Evolutionary conservation across 352 stramenopile species (phyloP).

Genomic region (Globisporangium cystogenes): DNA sequence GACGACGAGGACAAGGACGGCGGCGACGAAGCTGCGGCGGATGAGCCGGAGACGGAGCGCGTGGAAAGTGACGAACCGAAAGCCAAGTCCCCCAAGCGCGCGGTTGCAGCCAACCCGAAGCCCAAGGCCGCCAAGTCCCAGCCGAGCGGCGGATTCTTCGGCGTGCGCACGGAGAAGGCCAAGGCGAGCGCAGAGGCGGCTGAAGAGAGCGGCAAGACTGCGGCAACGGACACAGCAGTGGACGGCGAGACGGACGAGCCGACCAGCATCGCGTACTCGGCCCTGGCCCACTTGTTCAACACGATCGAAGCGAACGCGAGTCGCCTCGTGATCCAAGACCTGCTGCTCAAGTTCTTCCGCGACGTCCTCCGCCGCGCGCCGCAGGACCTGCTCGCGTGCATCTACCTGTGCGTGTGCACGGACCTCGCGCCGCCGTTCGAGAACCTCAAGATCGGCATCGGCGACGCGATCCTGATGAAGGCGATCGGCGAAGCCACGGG

Average conservation of each 20-base stretch:
- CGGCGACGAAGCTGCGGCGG: not conserved
- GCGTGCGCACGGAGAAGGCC: conserved; percentile 16
- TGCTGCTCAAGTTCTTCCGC: conserved; percentile 84
- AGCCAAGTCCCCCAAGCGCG: not conserved
- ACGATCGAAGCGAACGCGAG: conserved; percentile 73
- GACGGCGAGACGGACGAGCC: conserved; percentile 3
- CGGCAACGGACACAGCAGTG: conserved; percentile 7
- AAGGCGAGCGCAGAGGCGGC: conserved; percentile 11
- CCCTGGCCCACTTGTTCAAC: conserved; percentile 62
- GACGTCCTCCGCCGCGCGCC: conserved; percentile 67
- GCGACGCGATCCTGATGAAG: conserved; percentile 97
- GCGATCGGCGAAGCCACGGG: conserved; percentile 93
- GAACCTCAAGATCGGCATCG: conserved; percentile 98
- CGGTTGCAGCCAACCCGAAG: not conserved
- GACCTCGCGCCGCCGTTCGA: conserved; percentile 95
- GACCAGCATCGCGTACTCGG: conserved; percentile 35
- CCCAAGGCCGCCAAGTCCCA: not conserved
- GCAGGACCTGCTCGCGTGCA: conserved; percentile 83
- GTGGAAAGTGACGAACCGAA: not conserved
- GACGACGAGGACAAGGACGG: not conserved
- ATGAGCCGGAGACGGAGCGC: not conserved
- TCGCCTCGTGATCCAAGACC: conserved; percentile 80
- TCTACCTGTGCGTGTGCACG: conserved; percentile 90
- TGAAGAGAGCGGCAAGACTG: conserved; percentile 8
- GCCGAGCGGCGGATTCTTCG: conserved; percentile 25